phyloP scores from a whole-genome alignment of 2,329 filamentous ascomycete species.

The Podosphaera fusca region DNA sequence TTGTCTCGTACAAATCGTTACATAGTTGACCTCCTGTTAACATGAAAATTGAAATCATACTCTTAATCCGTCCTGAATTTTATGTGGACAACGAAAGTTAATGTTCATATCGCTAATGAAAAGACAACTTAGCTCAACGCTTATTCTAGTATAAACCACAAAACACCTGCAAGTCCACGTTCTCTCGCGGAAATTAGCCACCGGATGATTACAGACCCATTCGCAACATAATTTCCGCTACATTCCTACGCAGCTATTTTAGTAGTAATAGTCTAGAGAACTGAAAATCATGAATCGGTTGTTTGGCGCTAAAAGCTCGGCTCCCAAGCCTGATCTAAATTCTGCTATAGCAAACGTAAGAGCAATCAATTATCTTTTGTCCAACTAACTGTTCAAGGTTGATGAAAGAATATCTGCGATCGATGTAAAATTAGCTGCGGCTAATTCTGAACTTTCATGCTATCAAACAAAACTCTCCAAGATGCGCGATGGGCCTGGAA shows the following conservation, averaged over 20 bases:
- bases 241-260: neutral
- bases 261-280: neutral
- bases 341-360: slow-evolving; percentile 59
- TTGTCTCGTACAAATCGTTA: no score
- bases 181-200: no score
- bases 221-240: neutral
- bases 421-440: slow-evolving; percentile 81
- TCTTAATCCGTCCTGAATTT: no score
- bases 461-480: slow-evolving; percentile 75
- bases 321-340: slow-evolving; percentile 73
- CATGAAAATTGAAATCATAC: no score
- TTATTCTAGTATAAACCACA: no score
- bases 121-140: no score
- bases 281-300: slow-evolving; percentile 62
- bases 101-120: no score
- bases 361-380: neutral
- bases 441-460: slow-evolving; percentile 71
- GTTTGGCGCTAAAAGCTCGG: slow-evolving; percentile 70
- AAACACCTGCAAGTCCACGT: no score
- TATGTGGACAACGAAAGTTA: no score
- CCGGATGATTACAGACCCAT: neutral
- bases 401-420: slow-evolving; percentile 65
- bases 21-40: no score
- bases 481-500: slow-evolving; percentile 90
- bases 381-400: slow-evolving; percentile 24